Evolutionary conservation across 352 stramenopile species (phyloP), one percentile per base, ranked within the genome.

Genomic region (Globisporangium echinulatum): DNA sequence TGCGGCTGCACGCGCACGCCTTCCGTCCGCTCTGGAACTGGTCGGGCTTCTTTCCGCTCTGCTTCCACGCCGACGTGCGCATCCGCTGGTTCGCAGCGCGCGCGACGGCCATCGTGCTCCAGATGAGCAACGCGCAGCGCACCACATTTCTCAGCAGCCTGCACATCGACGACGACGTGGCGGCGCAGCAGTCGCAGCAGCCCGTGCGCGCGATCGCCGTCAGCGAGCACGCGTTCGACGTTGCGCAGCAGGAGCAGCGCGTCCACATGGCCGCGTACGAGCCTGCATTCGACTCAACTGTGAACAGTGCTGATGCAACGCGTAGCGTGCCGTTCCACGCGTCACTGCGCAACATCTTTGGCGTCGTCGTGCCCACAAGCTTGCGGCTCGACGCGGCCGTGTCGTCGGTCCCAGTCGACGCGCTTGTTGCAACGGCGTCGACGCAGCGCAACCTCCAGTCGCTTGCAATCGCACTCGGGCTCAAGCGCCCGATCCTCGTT

Each of bases 271-370:
- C 56, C 11, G 62, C 69, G 13, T 57, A 74, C 56, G 60, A 75
- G 36, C 59, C 63, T 8, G 53, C 70, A 7, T 38, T n/a, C 15
- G 38, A 51, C 38, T 48, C 11, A 10, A 4, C 15, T 51, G 10
- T 15, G 7, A 7, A 15, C 46, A 13, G 14, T 3, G 19, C 17
- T 2, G 39, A 19, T 6, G 43, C 62, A 14, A 43, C 61, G 66
- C 57, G 33, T 57, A 17, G 50, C 66, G 56, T 82, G 38, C 70
- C 74, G 4, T 87, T 95, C 61, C 84, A 93, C 44, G 68, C 84
- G 8, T 86, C 82, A 37, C 71, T 96, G 10, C 77, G 74, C 54
- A 94, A 90, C 65, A 80, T 96, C 52, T 93, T 87, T 59, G 86
- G 86, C 25, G 84, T 96, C 13, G 62, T 96, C 33, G 68, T 96